Evolutionary conservation across 2,329 filamentous ascomycete species (phyloP).

Genomic region (Fusarium sp.): DNA sequence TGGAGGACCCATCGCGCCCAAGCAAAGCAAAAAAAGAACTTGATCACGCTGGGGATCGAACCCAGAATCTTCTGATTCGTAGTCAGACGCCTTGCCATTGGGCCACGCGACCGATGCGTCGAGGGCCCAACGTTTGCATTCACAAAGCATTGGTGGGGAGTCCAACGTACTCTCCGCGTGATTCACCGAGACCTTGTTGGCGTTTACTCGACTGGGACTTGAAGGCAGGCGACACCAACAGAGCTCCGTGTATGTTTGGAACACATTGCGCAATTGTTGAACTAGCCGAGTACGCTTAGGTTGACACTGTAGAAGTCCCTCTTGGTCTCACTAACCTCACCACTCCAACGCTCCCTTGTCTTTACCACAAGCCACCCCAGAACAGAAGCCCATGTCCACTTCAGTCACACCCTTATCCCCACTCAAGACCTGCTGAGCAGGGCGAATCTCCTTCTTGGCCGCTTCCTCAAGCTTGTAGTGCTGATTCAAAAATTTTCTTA

Average conservation of each 20-base stretch:
- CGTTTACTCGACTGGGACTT: no score
- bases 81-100: conserved; percentile 51
- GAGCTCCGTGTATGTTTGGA: no score
- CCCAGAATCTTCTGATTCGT: conserved; percentile 51
- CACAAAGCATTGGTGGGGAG: background rate
- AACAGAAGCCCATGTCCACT: background rate
- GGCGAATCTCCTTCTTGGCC: background rate
- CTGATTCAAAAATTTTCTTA: background rate
- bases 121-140: background rate
- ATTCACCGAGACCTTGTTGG: no score
- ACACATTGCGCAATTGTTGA: no score
- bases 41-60: conserved; percentile 46
- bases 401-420: background rate
- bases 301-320: background rate
- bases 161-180: no score
- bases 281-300: background rate
- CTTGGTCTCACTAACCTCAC: background rate
- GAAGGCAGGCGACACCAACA: no score
- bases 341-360: background rate
- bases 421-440: background rate
- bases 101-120: conserved; percentile 39
- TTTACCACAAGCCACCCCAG: background rate
- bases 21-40: background rate
- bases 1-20: background rate
- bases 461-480: background rate